A percentile compares a stretch with the other conserved stretches of the same genome.
Evolutionary conservation across 2,329 filamentous ascomycete species (phyloP).

Genomic region (Tolypocladium nubicola): DNA sequence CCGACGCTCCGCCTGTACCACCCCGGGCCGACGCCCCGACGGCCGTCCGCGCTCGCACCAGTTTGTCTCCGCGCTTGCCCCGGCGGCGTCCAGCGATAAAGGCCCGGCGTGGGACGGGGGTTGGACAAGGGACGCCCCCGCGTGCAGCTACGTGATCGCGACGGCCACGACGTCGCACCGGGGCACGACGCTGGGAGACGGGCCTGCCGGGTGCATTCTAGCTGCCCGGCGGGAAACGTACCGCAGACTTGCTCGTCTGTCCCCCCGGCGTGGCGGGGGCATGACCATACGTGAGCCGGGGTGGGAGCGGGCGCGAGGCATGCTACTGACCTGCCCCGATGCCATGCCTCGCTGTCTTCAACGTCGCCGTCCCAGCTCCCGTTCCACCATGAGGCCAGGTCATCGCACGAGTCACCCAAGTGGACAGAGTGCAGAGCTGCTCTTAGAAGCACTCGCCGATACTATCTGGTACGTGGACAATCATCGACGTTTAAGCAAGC

Average conservation of each 20-base stretch:
- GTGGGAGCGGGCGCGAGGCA: no score
- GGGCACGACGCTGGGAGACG: no score
- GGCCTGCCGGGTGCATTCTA: no score
- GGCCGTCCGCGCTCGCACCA: not conserved
- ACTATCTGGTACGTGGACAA: not conserved
- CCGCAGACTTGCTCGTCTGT: no score
- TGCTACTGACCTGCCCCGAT: no score
- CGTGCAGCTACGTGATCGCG: no score
- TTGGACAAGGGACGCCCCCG: no score
- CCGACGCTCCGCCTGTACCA: no score
- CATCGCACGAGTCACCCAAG: not conserved
- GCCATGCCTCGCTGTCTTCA: not conserved
- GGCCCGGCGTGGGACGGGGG: not conserved
- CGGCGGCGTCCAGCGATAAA: not conserved
- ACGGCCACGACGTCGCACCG: not conserved
- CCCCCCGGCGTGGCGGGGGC: no score
- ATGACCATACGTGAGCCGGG: not conserved
- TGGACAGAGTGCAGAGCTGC: not conserved
- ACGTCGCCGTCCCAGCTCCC: no score
- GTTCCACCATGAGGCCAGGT: not conserved
- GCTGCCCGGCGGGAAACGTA: no score
- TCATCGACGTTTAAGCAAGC: not conserved
- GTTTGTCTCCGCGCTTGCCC: not conserved
- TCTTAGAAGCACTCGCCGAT: not conserved
- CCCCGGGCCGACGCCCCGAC: no score